These are phyloP conservation scores for Talaromyces rugulosus DNA, from an alignment of 2,329 filamentous ascomycete genomes.

Conservation along the genomic window DNA sequence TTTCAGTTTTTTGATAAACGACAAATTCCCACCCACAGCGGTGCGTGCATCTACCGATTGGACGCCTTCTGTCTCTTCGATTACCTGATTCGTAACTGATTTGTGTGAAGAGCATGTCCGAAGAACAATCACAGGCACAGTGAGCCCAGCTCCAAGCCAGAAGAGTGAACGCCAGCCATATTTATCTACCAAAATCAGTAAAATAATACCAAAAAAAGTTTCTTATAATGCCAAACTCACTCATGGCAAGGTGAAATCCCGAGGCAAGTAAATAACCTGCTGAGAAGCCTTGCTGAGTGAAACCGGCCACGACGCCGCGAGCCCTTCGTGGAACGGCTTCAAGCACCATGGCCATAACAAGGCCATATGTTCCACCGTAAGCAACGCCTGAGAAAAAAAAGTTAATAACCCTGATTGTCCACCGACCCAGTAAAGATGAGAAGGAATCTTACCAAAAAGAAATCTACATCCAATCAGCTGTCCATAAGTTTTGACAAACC, in stretches of 20 bases:
- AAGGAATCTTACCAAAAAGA: neutral
- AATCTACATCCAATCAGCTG: slow-evolving; percentile 5
- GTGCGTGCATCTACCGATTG: neutral
- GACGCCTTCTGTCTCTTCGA: neutral
- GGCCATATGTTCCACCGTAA: slow-evolving; percentile 6
- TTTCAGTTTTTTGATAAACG: neutral
- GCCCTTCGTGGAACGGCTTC: slow-evolving; percentile 2
- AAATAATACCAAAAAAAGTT: neutral
- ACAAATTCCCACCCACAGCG: slow-evolving; percentile 2
- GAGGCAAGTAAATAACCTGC: slow-evolving; percentile 6
- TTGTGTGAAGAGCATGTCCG: neutral
- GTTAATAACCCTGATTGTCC: neutral
- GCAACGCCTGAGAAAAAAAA: neutral
- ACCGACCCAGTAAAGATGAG: neutral
- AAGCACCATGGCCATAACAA: slow-evolving; percentile 5
- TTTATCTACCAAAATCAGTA: neutral
- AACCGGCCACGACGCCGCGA: slow-evolving; percentile 6
- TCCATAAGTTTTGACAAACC: slow-evolving; percentile 3
- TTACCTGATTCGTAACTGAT: slow-evolving; percentile 2
- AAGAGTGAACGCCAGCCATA: slow-evolving; percentile 8
- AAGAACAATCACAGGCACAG: neutral
- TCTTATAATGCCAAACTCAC: neutral
- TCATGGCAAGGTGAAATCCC: slow-evolving; percentile 8
- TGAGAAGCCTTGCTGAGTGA: slow-evolving; percentile 6
- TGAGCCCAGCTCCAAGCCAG: neutral